Evolutionary conservation across 129 eudicot genomes (phyloP).

Genomic region (Apium graveolens): DNA sequence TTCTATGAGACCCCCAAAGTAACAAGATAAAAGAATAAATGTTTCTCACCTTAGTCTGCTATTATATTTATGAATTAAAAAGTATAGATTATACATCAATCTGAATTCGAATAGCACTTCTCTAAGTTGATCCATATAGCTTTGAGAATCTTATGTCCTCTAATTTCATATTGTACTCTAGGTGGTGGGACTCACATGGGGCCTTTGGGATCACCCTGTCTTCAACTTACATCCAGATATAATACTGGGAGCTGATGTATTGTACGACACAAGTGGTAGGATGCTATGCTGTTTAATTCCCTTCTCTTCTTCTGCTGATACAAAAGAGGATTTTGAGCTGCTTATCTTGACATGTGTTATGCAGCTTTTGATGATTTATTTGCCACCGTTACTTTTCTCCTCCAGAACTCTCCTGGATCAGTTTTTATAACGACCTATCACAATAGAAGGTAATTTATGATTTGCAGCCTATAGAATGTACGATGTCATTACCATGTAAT

Average conservation of each 20-base stretch:
- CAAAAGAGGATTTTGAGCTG: slow-evolving; percentile 5
- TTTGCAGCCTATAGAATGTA: neutral
- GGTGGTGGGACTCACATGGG: slow-evolving; percentile 93
- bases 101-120: too few relatives aligned
- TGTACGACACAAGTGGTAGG: slow-evolving; percentile 81
- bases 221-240: slow-evolving; percentile 58
- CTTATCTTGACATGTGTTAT: slow-evolving; percentile 12
- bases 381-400: slow-evolving; percentile 74
- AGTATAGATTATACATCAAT: neutral
- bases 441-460: slow-evolving; percentile 66
- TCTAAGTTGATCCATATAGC: neutral
- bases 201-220: slow-evolving; percentile 71
- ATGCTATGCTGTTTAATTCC: slow-evolving; percentile 8
- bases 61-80: neutral
- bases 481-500: neutral
- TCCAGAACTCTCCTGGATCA: slow-evolving; percentile 61
- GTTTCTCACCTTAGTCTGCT: neutral
- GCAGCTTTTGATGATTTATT: slow-evolving; percentile 86
- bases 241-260: slow-evolving; percentile 93
- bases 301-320: slow-evolving; percentile 3
- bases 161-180: slow-evolving; percentile 17
- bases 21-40: neutral
- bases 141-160: neutral
- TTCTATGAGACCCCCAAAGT: neutral
- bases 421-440: slow-evolving; percentile 87